A percentile compares a stretch with the other conserved stretches of the same genome.
phyloP scores from a whole-genome alignment of 2,329 filamentous ascomycete species.

The Aspergillus tubingensis region DNA sequence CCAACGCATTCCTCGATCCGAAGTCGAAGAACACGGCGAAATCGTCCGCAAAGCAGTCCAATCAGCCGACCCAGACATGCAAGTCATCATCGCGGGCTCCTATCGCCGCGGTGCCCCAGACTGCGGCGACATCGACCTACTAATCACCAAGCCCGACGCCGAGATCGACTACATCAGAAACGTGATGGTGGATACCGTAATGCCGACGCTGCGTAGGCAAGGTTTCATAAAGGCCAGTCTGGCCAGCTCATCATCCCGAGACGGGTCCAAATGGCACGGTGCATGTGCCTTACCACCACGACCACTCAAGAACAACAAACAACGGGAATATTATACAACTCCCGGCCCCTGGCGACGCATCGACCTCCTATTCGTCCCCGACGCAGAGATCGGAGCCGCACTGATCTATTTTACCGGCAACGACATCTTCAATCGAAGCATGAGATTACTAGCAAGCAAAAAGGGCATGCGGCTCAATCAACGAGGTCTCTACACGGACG shows the following conservation, averaged over 20 bases:
- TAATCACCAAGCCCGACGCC: conserved; percentile 71
- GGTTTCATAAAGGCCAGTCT: conserved; percentile 72
- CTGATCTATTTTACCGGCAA: conserved; percentile 96
- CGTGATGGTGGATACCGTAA: conserved; percentile 64
- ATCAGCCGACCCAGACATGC: conserved; percentile 62
- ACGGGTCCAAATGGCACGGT: conserved; percentile 84
- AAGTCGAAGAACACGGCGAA: conserved; percentile 70
- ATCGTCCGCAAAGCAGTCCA: conserved; percentile 63
- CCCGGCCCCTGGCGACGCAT: conserved; percentile 71
- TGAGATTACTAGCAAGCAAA: conserved; percentile 75
- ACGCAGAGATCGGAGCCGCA: conserved; percentile 76
- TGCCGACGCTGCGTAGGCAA: conserved; percentile 60
- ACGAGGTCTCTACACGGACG: conserved; percentile 72
- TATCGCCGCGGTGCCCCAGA: conserved; percentile 76
- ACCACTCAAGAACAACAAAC: too few species aligned
- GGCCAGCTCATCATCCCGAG: conserved; percentile 56
- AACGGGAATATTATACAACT: too few species aligned
- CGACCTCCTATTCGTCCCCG: conserved; percentile 81
- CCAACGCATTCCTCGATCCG: conserved; percentile 72
- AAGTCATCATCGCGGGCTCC: conserved; percentile 77
- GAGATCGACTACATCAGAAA: conserved; percentile 59
- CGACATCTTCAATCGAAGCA: conserved; percentile 88
- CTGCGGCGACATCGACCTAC: conserved; percentile 81
- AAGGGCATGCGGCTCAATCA: conserved; percentile 87
- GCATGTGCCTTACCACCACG: conserved; percentile 68